Conservation (phyloP, 1,284 basidiomycete genomes). For the Hymenochaete sp. region DNA sequence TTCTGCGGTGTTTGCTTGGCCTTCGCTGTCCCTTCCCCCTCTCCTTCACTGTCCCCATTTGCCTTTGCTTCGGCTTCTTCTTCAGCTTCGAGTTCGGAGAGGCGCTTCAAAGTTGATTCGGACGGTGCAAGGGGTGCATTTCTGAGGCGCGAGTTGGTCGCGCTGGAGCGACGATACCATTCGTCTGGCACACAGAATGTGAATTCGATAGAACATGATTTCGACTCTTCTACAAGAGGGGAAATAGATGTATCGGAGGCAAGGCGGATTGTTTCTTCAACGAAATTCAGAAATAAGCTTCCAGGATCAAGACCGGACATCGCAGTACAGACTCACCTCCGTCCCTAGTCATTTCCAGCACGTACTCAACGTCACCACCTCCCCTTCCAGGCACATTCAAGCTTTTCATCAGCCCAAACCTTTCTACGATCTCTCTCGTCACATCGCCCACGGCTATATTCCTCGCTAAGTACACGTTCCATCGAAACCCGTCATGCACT, state of each 20-base stretch:
- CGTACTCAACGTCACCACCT: conserved; percentile 54
- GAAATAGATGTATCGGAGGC: not conserved
- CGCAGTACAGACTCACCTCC: conserved; percentile 40
- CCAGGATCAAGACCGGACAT: not conserved
- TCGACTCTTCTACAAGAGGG: not conserved
- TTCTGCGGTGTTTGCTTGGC: conserved; percentile 27
- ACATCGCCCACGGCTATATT: conserved; percentile 43
- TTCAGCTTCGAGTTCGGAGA: conserved; percentile 45
- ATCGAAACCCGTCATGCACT: conserved; percentile 64
- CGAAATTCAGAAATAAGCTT: conserved; percentile 1
- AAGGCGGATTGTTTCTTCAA: conserved; percentile 12
- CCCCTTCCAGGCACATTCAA: conserved; percentile 48
- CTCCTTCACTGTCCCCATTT: too few relatives aligned
- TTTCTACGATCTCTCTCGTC: conserved; percentile 46
- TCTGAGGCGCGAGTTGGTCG: conserved; percentile 31
- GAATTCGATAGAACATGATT: conserved; percentile 9
- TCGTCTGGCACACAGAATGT: conserved; percentile 69
- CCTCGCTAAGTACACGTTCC: conserved; percentile 55
- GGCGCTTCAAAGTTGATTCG: conserved; percentile 40
- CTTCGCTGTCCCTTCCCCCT: conserved; percentile 59
- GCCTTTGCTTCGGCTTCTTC: not conserved
- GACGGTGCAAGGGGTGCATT: conserved; percentile 40
- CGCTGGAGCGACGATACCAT: conserved; percentile 66
- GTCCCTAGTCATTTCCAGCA: conserved; percentile 51
- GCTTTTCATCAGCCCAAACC: conserved; percentile 61